Base-by-base conservation (phyloP, 1,284 basidiomycete species). In the Pyrrhoderma noxium region DNA sequence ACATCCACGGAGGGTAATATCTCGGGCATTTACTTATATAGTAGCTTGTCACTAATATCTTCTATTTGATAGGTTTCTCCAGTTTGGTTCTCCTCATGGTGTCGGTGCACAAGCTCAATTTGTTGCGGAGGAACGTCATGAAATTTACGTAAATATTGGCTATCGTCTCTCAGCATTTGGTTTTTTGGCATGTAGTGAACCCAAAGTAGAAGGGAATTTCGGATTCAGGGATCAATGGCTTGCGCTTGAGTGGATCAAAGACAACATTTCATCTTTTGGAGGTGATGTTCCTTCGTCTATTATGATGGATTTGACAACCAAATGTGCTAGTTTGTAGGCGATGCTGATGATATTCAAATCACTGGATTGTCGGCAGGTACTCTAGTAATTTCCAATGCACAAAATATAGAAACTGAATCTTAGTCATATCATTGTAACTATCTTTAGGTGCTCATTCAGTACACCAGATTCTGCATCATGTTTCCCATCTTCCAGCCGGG, bases 181-280 rank as follows among this genome's bases (percentile, higher is more conserved):
- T 0, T 89, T 86, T 61, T 66, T 89, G 8, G 85, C 83, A 0
- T 74, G 72, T 54, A 79, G 82, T 47, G 61, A 74, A 47, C 82
- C 81, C 8, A 62, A 66, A 34, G 61, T 89, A 35, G 67, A 70
- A 8, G 85, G 86, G 1, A 89, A 89, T 60, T 84, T 80, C 61
- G 85, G 87, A 0, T 89, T 89, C 70, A 87, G 87, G 65, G 87
- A 89, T 61, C 83, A 80, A 54, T 86, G 83, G 83, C 54, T 77
- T 8, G 77, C 76, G 0, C 61, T 82, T 11, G 66, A 74, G 60
- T 85, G 80, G 82, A 68, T 85, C 11, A 71, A 67, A 42, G 68
- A 71, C 1, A 80, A 87, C 59, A 83, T 86, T 38, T 60, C 61
- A 8, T 60, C 67, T 0, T 85, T 81, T 54, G 84, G 83, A 58